Evolutionary conservation across 257 asterid genomes (phyloP).

Genomic region (Salvia splendens): DNA sequence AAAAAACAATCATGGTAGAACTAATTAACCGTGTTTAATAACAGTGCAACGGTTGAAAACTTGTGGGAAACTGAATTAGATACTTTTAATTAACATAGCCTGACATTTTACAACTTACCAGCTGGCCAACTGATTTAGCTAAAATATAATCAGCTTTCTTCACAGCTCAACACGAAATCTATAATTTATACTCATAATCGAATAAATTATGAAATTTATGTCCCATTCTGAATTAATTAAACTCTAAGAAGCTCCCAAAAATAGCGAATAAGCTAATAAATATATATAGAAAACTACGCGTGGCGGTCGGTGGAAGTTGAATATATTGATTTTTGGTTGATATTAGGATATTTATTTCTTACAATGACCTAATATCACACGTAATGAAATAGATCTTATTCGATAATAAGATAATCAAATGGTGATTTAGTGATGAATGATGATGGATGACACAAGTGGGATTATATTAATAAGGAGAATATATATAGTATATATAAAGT

Average conservation of each 20-base stretch:
- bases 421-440: slow-evolving; percentile 1
- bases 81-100: too few relatives aligned
- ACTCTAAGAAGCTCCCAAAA: background rate
- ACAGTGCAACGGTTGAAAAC: too few relatives aligned
- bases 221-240: slow-evolving; percentile 4
- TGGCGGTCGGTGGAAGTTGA: slow-evolving; percentile 29
- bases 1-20: too few relatives aligned
- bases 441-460: slow-evolving; percentile 19
- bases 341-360: background rate
- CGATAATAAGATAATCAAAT: background rate
- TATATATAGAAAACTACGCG: slow-evolving; percentile 19
- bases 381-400: slow-evolving; percentile 23
- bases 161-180: slow-evolving; percentile 17
- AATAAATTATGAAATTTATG: slow-evolving; percentile 5
- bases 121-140: background rate
- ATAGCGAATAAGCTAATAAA: background rate
- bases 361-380: slow-evolving; percentile 29
- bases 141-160: slow-evolving; percentile 6
- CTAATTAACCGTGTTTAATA: too few relatives aligned
- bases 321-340: background rate
- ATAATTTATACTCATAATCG: background rate
- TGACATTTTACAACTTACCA: too few relatives aligned
- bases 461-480: background rate
- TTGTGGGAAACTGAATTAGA: too few relatives aligned
- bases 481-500: background rate